phyloP scores from a whole-genome alignment of 2,329 filamentous ascomycete species.

The Aspergillus fijiensis region DNA sequence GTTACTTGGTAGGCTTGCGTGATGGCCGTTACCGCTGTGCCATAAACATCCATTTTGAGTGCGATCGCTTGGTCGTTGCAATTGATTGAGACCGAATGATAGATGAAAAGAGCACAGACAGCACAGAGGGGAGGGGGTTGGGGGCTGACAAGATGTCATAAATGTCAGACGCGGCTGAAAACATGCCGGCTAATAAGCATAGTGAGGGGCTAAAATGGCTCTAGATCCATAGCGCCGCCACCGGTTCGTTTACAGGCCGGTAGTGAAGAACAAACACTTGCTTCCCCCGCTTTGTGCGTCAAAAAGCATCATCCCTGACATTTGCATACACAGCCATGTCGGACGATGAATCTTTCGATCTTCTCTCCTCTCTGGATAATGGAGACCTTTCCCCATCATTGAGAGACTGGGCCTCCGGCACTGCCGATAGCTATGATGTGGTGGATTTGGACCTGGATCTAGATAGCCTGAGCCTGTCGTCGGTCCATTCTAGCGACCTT shows the following conservation, averaged over 20 bases:
- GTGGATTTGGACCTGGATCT: background rate
- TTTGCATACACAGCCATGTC: background rate
- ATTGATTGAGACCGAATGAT: background rate
- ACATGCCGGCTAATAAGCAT: slow-evolving; percentile 5
- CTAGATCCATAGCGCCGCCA: background rate
- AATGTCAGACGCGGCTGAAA: background rate
- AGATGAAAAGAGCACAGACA: background rate
- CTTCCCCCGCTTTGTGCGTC: too few species aligned
- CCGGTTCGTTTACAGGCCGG: background rate
- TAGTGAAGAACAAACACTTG: background rate
- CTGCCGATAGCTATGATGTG: background rate
- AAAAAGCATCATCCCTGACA: background rate
- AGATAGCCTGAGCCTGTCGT: background rate
- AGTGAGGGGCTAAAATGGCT: background rate
- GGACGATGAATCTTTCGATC: background rate
- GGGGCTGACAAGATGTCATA: background rate
- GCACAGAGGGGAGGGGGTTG: background rate
- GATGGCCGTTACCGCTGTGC: slow-evolving; percentile 28
- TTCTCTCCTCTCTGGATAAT: background rate
- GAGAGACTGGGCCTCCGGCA: background rate
- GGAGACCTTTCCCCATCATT: background rate
- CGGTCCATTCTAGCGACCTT: slow-evolving; percentile 18
- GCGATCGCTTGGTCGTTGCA: background rate
- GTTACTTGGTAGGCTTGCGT: slow-evolving; percentile 29
- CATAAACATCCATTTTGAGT: slow-evolving; percentile 28